Conservation (phyloP, 352 stramenopile species). For the Phytopythium helicoides region DNA sequence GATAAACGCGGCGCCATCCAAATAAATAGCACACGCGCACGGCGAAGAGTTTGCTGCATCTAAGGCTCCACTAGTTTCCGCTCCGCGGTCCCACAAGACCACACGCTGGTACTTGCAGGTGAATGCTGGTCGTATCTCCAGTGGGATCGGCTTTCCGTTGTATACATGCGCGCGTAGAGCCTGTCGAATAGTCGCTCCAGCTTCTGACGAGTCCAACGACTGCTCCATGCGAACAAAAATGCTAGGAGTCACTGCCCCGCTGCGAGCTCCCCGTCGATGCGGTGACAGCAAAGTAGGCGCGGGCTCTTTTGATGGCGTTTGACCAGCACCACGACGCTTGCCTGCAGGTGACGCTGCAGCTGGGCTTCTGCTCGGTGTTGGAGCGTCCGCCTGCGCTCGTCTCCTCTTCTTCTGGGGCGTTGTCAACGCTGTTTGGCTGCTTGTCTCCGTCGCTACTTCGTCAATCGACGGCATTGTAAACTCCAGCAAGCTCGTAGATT, state of each 20-base stretch:
- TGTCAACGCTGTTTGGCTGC: too few species aligned
- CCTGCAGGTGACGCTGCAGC: too few species aligned
- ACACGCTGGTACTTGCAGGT: constrained; percentile 24
- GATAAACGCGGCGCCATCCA: constrained; percentile 38
- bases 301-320: too few species aligned
- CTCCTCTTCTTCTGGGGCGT: too few species aligned
- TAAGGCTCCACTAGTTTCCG: constrained; percentile 1
- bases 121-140: constrained; percentile 28
- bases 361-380: too few species aligned
- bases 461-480: too few species aligned
- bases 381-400: too few species aligned
- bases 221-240: constrained; percentile 42
- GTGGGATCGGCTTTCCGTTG: constrained; percentile 50
- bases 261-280: too few species aligned
- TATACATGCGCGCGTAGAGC: constrained; percentile 49
- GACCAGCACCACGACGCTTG: too few species aligned
- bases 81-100: constrained; percentile 35
- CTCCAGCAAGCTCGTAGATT: too few species aligned
- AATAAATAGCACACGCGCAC: constrained; percentile 34
- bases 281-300: too few species aligned
- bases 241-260: constrained; percentile 11
- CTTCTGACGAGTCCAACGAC: constrained; percentile 31
- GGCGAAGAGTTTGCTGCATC: not conserved
- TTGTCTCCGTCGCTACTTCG: too few species aligned
- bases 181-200: constrained; percentile 30